phyloP scores from a whole-genome alignment of 2,329 filamentous ascomycete genomes.

The Endocalyx cinctus region DNA sequence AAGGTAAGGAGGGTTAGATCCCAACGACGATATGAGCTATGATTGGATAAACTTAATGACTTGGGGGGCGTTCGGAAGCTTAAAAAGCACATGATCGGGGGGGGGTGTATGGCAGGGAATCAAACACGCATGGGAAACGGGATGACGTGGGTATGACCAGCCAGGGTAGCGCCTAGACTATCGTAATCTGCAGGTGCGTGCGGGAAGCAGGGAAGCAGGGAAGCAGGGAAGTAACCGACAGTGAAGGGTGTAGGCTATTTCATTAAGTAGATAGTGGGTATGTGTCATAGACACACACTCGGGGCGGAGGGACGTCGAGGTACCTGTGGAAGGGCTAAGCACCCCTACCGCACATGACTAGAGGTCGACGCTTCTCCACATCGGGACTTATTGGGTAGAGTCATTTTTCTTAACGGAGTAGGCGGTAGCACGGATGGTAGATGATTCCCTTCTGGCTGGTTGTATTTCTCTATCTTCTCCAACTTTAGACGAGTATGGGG shows the following conservation, averaged over 20 bases:
- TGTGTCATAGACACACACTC: constrained; percentile 26
- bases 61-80: constrained; percentile 28
- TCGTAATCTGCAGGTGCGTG: too few species aligned
- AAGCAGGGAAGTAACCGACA: constrained; percentile 11
- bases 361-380: constrained; percentile 28
- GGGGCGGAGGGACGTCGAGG: constrained; percentile 20
- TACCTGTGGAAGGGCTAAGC: constrained; percentile 23
- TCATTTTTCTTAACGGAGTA: constrained; percentile 29
- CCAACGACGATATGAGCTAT: constrained; percentile 45
- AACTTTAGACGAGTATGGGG: constrained; percentile 18
- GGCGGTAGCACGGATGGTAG: constrained; percentile 15
- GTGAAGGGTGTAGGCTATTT: constrained; percentile 10
- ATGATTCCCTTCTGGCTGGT: constrained; percentile 9
- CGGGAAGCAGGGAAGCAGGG: constrained; percentile 16
- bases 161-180: constrained; percentile 21
- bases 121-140: constrained; percentile 19
- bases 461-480: constrained; percentile 15
- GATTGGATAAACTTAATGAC: constrained; percentile 43
- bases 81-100: constrained; percentile 47
- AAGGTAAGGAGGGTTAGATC: constrained; percentile 32
- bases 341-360: constrained; percentile 12
- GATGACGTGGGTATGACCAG: constrained; percentile 20
- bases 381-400: constrained; percentile 29
- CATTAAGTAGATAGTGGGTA: constrained; percentile 8
- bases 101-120: constrained; percentile 21